These are phyloP conservation scores for Davidsoniella australis DNA, from an alignment of 2,329 filamentous ascomycete species.

Conservation along the genomic window DNA sequence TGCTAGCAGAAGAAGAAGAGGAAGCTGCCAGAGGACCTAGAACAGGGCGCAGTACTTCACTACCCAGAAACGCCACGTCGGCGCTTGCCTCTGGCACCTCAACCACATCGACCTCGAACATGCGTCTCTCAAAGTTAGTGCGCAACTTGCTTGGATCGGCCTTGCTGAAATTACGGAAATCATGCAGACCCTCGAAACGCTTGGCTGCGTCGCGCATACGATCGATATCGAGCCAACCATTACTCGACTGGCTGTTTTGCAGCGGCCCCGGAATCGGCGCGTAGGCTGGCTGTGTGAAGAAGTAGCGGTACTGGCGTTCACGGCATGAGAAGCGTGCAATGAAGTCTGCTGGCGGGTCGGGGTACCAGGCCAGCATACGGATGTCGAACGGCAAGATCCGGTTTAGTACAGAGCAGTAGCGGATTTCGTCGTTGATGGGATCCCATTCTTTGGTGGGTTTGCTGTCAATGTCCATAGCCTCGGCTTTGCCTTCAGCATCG, in stretches of 20 bases:
- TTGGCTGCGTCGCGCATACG: constrained; percentile 73
- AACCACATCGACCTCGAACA: constrained; percentile 67
- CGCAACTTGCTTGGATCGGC: constrained; percentile 82
- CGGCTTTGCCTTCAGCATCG: constrained; percentile 14
- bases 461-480: constrained; percentile 11
- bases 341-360: constrained; percentile 60
- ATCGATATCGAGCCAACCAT: constrained; percentile 70
- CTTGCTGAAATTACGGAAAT: constrained; percentile 96
- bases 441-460: constrained; percentile 32
- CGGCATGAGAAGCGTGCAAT: constrained; percentile 85
- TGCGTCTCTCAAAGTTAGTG: constrained; percentile 59
- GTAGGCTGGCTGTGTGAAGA: constrained; percentile 90
- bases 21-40: constrained; percentile 9
- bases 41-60: constrained; percentile 21
- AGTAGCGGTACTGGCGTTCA: constrained; percentile 86
- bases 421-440: constrained; percentile 62
- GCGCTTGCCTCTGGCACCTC: constrained; percentile 40
- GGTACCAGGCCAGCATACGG: constrained; percentile 83
- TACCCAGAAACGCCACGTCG: constrained; percentile 37
- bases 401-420: constrained; percentile 73
- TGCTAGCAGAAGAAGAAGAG: neutral
- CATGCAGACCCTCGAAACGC: constrained; percentile 65
- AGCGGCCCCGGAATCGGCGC: constrained; percentile 30
- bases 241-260: constrained; percentile 14
- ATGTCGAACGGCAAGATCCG: constrained; percentile 79